A percentile compares a stretch with the other conserved stretches of the same genome.
These are phyloP conservation scores for Aspergillus sp. DNA, from an alignment of 2,329 filamentous ascomycete species.

Conservation along the genomic window DNA sequence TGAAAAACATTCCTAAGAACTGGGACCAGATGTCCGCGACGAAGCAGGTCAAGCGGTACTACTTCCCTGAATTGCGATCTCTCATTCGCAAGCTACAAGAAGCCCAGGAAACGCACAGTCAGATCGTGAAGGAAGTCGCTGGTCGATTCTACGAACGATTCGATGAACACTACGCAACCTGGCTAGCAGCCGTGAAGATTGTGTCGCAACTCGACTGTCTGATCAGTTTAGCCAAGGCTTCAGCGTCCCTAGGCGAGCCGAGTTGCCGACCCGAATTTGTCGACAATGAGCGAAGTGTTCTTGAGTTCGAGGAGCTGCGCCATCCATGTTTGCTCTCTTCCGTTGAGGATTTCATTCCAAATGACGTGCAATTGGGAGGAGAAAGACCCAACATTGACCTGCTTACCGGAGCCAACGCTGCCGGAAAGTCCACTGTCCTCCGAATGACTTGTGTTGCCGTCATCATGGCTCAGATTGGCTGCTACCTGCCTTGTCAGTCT, in stretches of 20 bases:
- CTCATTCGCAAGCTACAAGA: slow-evolving; percentile 87
- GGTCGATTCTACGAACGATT: slow-evolving; percentile 79
- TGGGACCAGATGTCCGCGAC: slow-evolving; percentile 98
- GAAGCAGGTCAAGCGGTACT: slow-evolving; percentile 83
- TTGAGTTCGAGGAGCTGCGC: slow-evolving; percentile 88
- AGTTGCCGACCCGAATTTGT: slow-evolving; percentile 86
- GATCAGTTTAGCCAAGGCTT: slow-evolving; percentile 86
- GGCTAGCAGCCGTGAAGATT: slow-evolving; percentile 85
- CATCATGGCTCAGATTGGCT: slow-evolving; percentile 95
- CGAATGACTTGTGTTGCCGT: slow-evolving; percentile 96
- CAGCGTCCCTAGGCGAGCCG: slow-evolving; percentile 72
- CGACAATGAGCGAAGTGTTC: slow-evolving; percentile 71
- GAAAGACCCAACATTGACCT: slow-evolving; percentile 75
- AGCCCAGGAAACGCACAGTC: slow-evolving; percentile 85
- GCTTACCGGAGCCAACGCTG: slow-evolving; percentile 91
- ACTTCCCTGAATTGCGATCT: slow-evolving; percentile 73
- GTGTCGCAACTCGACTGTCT: slow-evolving; percentile 90
- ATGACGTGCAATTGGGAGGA: slow-evolving; percentile 83
- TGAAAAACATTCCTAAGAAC: slow-evolving; percentile 71
- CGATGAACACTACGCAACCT: slow-evolving; percentile 75
- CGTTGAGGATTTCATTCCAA: slow-evolving; percentile 92
- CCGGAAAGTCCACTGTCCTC: slow-evolving; percentile 92
- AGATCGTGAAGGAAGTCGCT: slow-evolving; percentile 82
- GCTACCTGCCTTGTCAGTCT: slow-evolving; percentile 75
- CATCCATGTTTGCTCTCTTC: slow-evolving; percentile 91